A percentile compares a stretch with the other conserved stretches of the same genome.
These are phyloP conservation scores for Piedraia hortae DNA, from an alignment of 2,329 filamentous ascomycete genomes.

Conservation along the genomic window DNA sequence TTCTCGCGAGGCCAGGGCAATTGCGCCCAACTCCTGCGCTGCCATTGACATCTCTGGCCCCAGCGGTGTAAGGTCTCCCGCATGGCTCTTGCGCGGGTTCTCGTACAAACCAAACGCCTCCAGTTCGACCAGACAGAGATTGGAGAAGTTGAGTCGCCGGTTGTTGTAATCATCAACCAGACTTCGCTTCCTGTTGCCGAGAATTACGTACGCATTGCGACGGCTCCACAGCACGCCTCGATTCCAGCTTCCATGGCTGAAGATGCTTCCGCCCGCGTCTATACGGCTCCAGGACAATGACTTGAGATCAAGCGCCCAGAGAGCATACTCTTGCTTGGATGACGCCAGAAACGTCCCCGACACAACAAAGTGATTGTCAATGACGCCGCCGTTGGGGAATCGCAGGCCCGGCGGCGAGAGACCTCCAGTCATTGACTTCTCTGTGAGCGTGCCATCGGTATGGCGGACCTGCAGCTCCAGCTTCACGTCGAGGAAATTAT, in stretches of 20 bases:
- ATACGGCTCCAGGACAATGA: conserved; percentile 86
- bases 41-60: conserved; percentile 50
- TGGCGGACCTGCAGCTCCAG: conserved; percentile 73
- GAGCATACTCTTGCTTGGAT: conserved; percentile 89
- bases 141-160: conserved; percentile 85
- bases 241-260: conserved; percentile 95
- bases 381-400: conserved; percentile 86
- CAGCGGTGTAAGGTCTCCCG: conserved; percentile 39
- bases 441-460: conserved; percentile 55
- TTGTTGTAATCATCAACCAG: conserved; percentile 97
- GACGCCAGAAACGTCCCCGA: conserved; percentile 93
- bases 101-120: conserved; percentile 95
- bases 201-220: conserved; percentile 80
- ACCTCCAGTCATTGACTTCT: conserved; percentile 66
- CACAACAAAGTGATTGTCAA: conserved; percentile 89
- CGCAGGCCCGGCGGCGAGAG: conserved; percentile 77
- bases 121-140: conserved; percentile 87
- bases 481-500: conserved; percentile 95
- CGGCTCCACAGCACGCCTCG: conserved; percentile 79
- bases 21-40: conserved; percentile 62
- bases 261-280: conserved; percentile 78
- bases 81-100: conserved; percentile 54
- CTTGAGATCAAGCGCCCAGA: conserved; percentile 79
- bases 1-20: conserved; percentile 54
- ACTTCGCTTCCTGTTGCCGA: conserved; percentile 78